Evolutionary conservation across 1,284 basidiomycete species (phyloP).

Genomic region (Cutaneotrichosporon sp.): DNA sequence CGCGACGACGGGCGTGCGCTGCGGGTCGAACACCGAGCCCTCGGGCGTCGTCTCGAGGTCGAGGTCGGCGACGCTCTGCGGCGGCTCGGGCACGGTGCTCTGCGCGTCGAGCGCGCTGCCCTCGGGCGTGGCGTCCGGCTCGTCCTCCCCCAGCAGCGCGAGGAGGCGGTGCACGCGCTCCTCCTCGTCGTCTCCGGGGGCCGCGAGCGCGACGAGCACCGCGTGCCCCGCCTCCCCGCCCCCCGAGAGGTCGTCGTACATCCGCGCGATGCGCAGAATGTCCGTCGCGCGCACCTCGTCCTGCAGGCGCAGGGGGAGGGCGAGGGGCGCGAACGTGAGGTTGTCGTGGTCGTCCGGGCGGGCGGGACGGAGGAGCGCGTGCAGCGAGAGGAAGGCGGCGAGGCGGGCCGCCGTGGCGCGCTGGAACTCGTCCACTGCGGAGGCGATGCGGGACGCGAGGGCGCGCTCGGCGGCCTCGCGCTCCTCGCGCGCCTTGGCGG

Average conservation of each 20-base stretch:
- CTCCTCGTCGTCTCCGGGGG: slow-evolving; percentile 45
- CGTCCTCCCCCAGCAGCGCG: slow-evolving; percentile 24
- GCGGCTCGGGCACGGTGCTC: slow-evolving; percentile 14
- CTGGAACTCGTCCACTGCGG: slow-evolving; percentile 17
- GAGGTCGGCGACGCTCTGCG: slow-evolving; percentile 12
- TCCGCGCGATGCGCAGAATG: slow-evolving; percentile 42
- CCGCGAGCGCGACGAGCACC: slow-evolving; percentile 33
- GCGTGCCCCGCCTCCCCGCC: slow-evolving; percentile 34
- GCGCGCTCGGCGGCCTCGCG: slow-evolving; percentile 28
- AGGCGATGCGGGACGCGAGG: slow-evolving; percentile 15
- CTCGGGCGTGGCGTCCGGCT: slow-evolving; percentile 13
- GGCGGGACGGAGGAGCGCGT: slow-evolving; percentile 59
- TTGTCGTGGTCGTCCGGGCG: slow-evolving; percentile 40
- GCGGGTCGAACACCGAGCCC: slow-evolving; percentile 14
- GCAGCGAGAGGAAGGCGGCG: slow-evolving; percentile 66
- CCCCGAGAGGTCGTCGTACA: slow-evolving; percentile 43
- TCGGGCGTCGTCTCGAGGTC: background rate
- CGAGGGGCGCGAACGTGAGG: slow-evolving; percentile 52
- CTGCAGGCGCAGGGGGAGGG: slow-evolving; percentile 44
- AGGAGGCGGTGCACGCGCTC: slow-evolving; percentile 44
- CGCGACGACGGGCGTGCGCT: slow-evolving; percentile 14
- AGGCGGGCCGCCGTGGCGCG: slow-evolving; percentile 59
- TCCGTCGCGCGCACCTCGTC: slow-evolving; percentile 50
- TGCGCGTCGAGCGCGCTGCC: slow-evolving; percentile 2
- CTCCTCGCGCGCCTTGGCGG: slow-evolving; percentile 30